These are phyloP conservation scores for Moricandia arvensis DNA, from an alignment of 345 rosid genomes.

Conservation along the genomic window DNA sequence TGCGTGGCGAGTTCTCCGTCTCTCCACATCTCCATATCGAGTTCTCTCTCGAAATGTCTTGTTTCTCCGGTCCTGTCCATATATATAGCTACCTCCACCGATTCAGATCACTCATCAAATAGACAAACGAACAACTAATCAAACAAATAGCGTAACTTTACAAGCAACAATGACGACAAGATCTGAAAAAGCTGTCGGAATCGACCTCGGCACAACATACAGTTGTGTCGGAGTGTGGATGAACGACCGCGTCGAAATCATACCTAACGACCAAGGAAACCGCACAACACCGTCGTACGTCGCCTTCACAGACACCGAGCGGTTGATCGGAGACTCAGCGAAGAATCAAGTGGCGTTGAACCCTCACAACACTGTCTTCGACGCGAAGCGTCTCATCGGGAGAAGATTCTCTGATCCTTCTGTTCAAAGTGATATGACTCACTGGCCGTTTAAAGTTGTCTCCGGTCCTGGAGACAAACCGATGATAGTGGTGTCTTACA, in stretches of 20 bases:
- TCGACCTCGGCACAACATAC: constrained; percentile 49
- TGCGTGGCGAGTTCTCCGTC: constrained; percentile 15
- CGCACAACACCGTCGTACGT: constrained; percentile 46
- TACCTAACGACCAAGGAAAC: constrained; percentile 48
- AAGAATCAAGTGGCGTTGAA: constrained; percentile 58
- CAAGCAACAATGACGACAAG: constrained; percentile 28
- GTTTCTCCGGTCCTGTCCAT: background rate
- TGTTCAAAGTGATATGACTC: constrained; percentile 46
- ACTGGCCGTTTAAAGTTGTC: constrained; percentile 49
- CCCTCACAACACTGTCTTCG: constrained; percentile 57
- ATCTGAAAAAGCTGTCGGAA: constrained; percentile 41
- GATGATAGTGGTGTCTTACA: constrained; percentile 42
- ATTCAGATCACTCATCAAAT: background rate
- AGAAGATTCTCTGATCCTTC: constrained; percentile 45
- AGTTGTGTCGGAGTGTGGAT: constrained; percentile 48
- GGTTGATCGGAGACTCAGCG: constrained; percentile 51
- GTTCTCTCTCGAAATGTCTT: constrained; percentile 23
- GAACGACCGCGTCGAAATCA: constrained; percentile 48
- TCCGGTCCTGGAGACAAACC: constrained; percentile 47
- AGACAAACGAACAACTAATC: background rate
- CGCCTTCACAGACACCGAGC: constrained; percentile 48
- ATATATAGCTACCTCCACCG: constrained; percentile 30
- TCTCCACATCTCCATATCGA: constrained; percentile 13
- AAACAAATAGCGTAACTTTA: background rate
- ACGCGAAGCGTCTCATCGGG: constrained; percentile 50